phyloP scores from a whole-genome alignment of 306 rosid genomes.

The Lupinus albus region DNA sequence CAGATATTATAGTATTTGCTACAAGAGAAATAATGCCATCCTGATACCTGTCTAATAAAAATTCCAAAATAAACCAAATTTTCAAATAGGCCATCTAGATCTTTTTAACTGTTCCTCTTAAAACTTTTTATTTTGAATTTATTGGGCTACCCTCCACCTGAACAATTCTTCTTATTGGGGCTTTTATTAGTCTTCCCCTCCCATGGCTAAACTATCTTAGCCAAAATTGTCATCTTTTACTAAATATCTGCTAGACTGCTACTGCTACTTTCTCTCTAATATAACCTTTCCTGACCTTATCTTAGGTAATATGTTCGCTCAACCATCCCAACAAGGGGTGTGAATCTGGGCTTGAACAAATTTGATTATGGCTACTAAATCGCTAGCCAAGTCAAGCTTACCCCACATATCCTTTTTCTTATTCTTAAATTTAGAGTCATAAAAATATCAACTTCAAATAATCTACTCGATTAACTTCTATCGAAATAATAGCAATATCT shows the following conservation, averaged over 20 bases:
- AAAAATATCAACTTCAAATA: too few relatives aligned
- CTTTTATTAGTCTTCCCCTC: slow-evolving; percentile 15
- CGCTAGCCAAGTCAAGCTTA: not conserved
- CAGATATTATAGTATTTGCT: slow-evolving; percentile 31
- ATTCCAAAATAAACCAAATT: slow-evolving; percentile 26
- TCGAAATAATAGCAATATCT: not conserved
- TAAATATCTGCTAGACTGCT: slow-evolving; percentile 9
- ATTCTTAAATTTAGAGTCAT: not conserved
- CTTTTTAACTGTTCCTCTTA: not conserved
- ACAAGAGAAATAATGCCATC: slow-evolving; percentile 34
- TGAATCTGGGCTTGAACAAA: not conserved
- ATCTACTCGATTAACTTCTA: not conserved
- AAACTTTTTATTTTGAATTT: slow-evolving; percentile 7
- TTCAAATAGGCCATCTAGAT: not conserved
- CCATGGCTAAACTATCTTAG: slow-evolving; percentile 8
- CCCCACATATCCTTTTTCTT: not conserved
- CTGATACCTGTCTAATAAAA: slow-evolving; percentile 37
- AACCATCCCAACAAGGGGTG: not conserved
- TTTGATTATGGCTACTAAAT: not conserved
- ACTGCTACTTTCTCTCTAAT: slow-evolving; percentile 22
- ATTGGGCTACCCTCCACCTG: slow-evolving; percentile 4
- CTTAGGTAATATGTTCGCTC: slow-evolving; percentile 9
- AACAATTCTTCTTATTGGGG: slow-evolving; percentile 8
- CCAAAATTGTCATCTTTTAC: not conserved
- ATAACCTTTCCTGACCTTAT: not conserved